Evolutionary conservation across 306 rosid species (phyloP).

Genomic region (Sphenostylis stenocarpa): DNA sequence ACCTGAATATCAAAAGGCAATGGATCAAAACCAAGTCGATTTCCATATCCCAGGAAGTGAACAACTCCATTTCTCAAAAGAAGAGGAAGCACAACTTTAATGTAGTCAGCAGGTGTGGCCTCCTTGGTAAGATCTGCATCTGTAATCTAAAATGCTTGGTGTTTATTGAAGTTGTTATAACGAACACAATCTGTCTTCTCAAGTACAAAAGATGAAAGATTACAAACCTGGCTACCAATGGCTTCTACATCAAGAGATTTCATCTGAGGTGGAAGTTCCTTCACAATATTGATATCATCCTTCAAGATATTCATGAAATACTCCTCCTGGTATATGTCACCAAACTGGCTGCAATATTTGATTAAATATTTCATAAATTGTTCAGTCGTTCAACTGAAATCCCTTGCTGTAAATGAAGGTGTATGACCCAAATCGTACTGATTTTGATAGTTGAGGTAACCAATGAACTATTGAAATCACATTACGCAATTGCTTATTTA

Average conservation of each 20-base stretch:
- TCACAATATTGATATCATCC: slow-evolving; percentile 64
- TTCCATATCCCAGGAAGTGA: slow-evolving; percentile 90
- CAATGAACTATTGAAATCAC: neutral
- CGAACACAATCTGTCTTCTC: neutral
- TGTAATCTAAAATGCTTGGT: slow-evolving; percentile 65
- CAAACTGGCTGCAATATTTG: slow-evolving; percentile 74
- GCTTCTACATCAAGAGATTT: slow-evolving; percentile 66
- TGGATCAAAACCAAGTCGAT: slow-evolving; percentile 94
- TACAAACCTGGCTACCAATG: slow-evolving; percentile 77
- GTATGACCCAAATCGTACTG: neutral
- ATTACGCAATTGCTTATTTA: neutral
- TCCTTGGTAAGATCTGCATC: slow-evolving; percentile 89
- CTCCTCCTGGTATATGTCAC: slow-evolving; percentile 89
- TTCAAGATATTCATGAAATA: slow-evolving; percentile 68
- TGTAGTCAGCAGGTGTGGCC: slow-evolving; percentile 73
- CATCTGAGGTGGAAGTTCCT: slow-evolving; percentile 82
- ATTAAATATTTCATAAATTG: slow-evolving; percentile 14
- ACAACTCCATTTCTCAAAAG: slow-evolving; percentile 68
- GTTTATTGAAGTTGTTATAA: slow-evolving; percentile 24
- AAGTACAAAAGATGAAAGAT: slow-evolving; percentile 19
- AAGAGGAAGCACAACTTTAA: slow-evolving; percentile 63
- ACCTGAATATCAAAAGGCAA: slow-evolving; percentile 85
- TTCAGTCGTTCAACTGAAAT: slow-evolving; percentile 1
- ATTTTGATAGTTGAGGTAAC: neutral
- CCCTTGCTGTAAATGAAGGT: neutral